Percentiles rank a stretch among this genome's conserved stretches.
phyloP scores from a whole-genome alignment of 306 rosid species.

The Cyamopsis tetragonoloba region DNA sequence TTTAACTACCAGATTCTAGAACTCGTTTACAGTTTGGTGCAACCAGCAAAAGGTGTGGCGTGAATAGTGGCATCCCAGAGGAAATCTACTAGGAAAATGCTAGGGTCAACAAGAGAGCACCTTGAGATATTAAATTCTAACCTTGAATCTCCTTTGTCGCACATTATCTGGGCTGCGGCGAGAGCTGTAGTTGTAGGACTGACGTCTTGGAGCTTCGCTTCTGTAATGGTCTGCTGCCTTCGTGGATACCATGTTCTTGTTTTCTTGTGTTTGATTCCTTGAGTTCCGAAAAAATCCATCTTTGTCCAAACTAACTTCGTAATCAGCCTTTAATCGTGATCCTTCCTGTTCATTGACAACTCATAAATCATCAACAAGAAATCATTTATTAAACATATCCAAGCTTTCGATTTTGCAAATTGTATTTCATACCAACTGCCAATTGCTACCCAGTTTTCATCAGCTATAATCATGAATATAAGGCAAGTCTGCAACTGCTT shows the following conservation, averaged over 20 bases:
- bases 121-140: constrained; percentile 30
- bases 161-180: constrained; percentile 55
- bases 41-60: too few relatives aligned
- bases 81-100: too few relatives aligned
- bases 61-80: too few relatives aligned
- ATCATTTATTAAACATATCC: background rate
- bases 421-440: background rate
- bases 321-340: constrained; percentile 72
- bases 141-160: constrained; percentile 84
- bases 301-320: constrained; percentile 81
- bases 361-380: background rate
- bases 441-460: constrained; percentile 1
- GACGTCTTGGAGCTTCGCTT: constrained; percentile 72
- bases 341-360: constrained; percentile 62
- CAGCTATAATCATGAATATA: background rate
- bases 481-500: background rate
- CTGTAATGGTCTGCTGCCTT: constrained; percentile 39
- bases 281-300: constrained; percentile 53
- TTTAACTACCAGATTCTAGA: too few relatives aligned
- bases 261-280: constrained; percentile 45
- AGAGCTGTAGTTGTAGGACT: constrained; percentile 34
- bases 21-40: too few relatives aligned
- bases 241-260: constrained; percentile 27
- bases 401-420: constrained; percentile 13
- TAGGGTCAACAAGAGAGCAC: background rate